Evolutionary conservation across 2,329 filamentous ascomycete genomes (phyloP).

Genomic region (Coleophoma eucalyptorum): DNA sequence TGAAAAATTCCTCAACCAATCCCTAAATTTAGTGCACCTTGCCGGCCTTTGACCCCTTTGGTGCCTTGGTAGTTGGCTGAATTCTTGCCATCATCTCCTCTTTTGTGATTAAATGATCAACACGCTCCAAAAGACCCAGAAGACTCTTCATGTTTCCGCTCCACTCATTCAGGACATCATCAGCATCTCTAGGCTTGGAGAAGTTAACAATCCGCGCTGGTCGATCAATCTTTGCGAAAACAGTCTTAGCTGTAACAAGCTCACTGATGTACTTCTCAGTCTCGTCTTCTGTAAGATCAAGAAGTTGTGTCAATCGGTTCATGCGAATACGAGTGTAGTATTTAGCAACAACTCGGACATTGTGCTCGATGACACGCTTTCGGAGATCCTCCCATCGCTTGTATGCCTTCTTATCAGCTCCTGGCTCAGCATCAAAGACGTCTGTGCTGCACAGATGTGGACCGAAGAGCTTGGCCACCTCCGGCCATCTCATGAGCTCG

Average conservation of each 20-base stretch:
- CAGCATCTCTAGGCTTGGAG: conserved; percentile 88
- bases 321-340: conserved; percentile 98
- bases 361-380: conserved; percentile 98
- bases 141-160: conserved; percentile 96
- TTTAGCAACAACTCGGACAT: conserved; percentile 94
- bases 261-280: conserved; percentile 99
- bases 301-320: conserved; percentile 80
- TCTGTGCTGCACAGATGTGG: conserved; percentile 85
- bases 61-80: conserved; percentile 50
- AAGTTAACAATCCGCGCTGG: conserved; percentile 91
- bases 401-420: conserved; percentile 73
- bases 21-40: conserved; percentile 25
- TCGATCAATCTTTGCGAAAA: conserved; percentile 95
- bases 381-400: conserved; percentile 91
- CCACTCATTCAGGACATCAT: conserved; percentile 98
- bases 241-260: conserved; percentile 94
- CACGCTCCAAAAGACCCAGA: conserved; percentile 78
- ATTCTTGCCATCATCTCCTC: conserved; percentile 99
- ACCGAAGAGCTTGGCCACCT: conserved; percentile 84
- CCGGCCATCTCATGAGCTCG: conserved; percentile 97
- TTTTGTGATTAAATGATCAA: conserved; percentile 98
- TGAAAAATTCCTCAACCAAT: conserved; percentile 3
- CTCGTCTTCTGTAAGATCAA: conserved; percentile 91
- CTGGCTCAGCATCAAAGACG: conserved; percentile 71
- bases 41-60: conserved; percentile 30